phyloP scores from a whole-genome alignment of 2,329 filamentous ascomycete genomes.

The Elsinoe perseae region DNA sequence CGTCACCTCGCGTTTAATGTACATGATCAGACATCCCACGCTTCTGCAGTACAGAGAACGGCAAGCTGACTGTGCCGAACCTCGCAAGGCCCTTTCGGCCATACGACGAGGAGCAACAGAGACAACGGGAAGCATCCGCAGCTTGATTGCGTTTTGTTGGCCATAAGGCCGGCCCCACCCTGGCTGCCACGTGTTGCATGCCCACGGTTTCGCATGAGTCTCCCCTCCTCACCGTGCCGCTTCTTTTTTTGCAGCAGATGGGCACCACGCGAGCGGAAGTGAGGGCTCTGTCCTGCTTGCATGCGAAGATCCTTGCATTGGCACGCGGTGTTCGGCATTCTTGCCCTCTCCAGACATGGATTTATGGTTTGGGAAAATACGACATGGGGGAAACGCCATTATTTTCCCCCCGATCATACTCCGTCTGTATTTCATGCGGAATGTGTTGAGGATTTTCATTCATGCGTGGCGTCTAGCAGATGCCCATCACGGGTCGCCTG shows the following conservation, averaged over 20 bases:
- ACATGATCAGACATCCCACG: not conserved
- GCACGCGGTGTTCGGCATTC: slow-evolving; percentile 4
- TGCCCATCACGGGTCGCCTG: not conserved
- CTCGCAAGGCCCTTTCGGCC: too few species aligned
- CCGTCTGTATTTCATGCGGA: not conserved
- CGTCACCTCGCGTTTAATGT: not conserved
- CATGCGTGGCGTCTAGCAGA: not conserved
- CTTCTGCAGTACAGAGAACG: not conserved
- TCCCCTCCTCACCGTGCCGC: not conserved
- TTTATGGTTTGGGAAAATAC: not conserved
- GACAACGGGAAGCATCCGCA: not conserved
- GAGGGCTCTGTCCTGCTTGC: not conserved
- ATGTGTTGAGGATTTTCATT: not conserved
- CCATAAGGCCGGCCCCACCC: not conserved
- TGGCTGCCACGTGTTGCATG: slow-evolving; percentile 6
- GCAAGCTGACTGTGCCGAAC: not conserved
- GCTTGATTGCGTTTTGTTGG: slow-evolving; percentile 1
- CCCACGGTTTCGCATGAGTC: not conserved
- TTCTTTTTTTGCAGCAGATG: not conserved
- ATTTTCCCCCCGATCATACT: not conserved
- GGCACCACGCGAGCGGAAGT: not conserved
- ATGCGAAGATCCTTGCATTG: not conserved
- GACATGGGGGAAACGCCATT: not conserved
- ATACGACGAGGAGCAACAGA: too few species aligned
- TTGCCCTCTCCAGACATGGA: not conserved